Evolutionary conservation across 768 basidiomycete genomes (phyloP).

Genomic region (Trametes sanguinea): DNA sequence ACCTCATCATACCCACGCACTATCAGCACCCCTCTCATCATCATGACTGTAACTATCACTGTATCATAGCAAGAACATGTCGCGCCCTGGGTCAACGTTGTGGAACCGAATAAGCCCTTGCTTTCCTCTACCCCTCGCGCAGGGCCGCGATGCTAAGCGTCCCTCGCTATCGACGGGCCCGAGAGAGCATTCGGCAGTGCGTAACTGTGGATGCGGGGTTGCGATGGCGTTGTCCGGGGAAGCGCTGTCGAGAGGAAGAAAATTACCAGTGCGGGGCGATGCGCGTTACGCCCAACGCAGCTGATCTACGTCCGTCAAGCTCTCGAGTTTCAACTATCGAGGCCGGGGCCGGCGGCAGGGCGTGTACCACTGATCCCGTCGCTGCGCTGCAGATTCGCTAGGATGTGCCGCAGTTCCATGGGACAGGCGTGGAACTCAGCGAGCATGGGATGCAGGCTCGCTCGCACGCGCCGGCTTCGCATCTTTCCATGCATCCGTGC

Average conservation of each 20-base stretch:
- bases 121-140: too few species aligned
- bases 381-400: not conserved
- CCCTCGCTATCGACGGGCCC: too few species aligned
- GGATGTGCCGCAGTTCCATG: not conserved
- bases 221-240: not conserved
- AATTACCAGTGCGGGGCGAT: not conserved
- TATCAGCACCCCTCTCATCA: slow-evolving; percentile 7
- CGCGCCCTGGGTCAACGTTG: not conserved
- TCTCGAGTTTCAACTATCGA: not conserved
- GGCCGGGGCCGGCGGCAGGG: not conserved
- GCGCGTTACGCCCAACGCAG: not conserved
- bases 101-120: not conserved
- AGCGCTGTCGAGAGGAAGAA: not conserved
- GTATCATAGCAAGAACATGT: slow-evolving; percentile 16
- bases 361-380: slow-evolving; percentile 2
- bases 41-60: slow-evolving; percentile 17
- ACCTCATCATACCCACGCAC: slow-evolving; percentile 8
- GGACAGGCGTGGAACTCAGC: not conserved
- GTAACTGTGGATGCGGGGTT: not conserved
- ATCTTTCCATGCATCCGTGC: slow-evolving; percentile 3
- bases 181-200: not conserved
- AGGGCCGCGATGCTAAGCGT: too few species aligned
- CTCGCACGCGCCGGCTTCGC: not conserved
- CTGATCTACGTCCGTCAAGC: not conserved
- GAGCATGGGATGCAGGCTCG: not conserved